Base-by-base conservation (phyloP, 768 basidiomycete genomes). In the Boletus subparvulus region DNA sequence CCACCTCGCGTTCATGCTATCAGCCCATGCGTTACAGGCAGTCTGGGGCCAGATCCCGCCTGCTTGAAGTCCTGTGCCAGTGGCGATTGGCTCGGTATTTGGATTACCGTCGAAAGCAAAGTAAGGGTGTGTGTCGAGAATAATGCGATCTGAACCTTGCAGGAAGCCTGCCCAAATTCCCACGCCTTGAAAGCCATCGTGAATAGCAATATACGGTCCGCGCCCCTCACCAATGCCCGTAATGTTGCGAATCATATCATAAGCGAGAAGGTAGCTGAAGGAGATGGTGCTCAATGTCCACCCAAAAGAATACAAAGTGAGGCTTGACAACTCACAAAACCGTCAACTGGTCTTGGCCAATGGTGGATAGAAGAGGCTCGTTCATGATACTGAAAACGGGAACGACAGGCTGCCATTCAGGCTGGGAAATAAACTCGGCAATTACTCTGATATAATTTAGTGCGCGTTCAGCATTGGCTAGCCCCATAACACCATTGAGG, bases 381-480 rank as follows among this genome's bases (percentile, higher is more conserved):
- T 89, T 89, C 12, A 88, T 65, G 48, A 88, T 82, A 21, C 84
- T 83, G 61, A 86, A 84, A 52, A 83, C 68, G 13, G 79, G 79
- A 37, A 87, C 74, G 11, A 92, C 80, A 52, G 86, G 75, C 54
- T 73, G 75, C 76, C 88, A 92, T 63, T 83, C 77, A 61, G 86
- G 83, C 69, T 92, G 89, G 4, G 83, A 81, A 69, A 95, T 86
- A 76, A 95, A 96, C 73, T 90, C 87, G 46, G 83, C 80, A 60
- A 90, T 72, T 36, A 86, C 78, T 26, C 92, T 82, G 58, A 94
- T 84, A 63, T 88, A 86, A 68, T 88, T 81, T 37, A 94, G 75
- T 16, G 87, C 80, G 24, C 92, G 80, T 70, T 94, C 80, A 11
- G 89, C 93, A 65, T 94, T 94, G 44, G 91, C 90, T 47, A 92